Conservation (phyloP, 2,329 filamentous ascomycete species). For the Magnaporthiopsis poae region DNA sequence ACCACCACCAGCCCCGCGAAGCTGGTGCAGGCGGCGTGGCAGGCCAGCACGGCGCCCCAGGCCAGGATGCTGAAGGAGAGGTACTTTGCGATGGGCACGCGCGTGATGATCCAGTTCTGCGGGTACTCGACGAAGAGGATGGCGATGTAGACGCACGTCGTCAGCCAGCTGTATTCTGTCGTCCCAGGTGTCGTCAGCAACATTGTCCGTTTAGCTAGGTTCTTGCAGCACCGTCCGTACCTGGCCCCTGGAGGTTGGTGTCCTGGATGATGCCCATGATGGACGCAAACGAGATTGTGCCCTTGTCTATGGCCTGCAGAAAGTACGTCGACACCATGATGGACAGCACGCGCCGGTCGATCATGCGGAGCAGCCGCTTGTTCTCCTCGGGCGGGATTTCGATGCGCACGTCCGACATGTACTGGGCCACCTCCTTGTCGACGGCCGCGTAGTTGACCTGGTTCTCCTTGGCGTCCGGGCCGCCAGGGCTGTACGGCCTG, state of each 20-base stretch:
- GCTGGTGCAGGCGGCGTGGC: slow-evolving; percentile 50
- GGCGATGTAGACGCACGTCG: slow-evolving; percentile 64
- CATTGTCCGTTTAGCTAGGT: too few species aligned
- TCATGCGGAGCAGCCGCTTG: slow-evolving; percentile 50
- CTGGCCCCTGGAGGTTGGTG: slow-evolving; percentile 30
- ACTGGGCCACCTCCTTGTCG: slow-evolving; percentile 62
- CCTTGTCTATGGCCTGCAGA: slow-evolving; percentile 59
- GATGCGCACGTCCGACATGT: slow-evolving; percentile 47
- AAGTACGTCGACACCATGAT: slow-evolving; percentile 70
- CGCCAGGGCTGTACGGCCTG: background rate
- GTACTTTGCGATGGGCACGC: slow-evolving; percentile 59
- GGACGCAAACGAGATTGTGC: slow-evolving; percentile 53
- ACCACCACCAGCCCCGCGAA: slow-evolving; percentile 51
- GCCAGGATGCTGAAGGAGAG: slow-evolving; percentile 52
- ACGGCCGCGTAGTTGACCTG: slow-evolving; percentile 42
- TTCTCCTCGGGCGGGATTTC: slow-evolving; percentile 51
- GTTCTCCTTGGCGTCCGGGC: slow-evolving; percentile 33
- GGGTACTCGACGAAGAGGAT: slow-evolving; percentile 64
- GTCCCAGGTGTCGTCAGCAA: slow-evolving; percentile 2
- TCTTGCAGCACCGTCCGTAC: background rate
- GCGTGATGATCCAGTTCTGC: slow-evolving; percentile 43
- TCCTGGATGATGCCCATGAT: slow-evolving; percentile 53
- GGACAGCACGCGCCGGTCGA: slow-evolving; percentile 56
- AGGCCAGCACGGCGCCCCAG: slow-evolving; percentile 53
- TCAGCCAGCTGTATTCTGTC: slow-evolving; percentile 60